Conservation (phyloP, 2,329 filamentous ascomycete species). For the Grosmannia huntii region DNA sequence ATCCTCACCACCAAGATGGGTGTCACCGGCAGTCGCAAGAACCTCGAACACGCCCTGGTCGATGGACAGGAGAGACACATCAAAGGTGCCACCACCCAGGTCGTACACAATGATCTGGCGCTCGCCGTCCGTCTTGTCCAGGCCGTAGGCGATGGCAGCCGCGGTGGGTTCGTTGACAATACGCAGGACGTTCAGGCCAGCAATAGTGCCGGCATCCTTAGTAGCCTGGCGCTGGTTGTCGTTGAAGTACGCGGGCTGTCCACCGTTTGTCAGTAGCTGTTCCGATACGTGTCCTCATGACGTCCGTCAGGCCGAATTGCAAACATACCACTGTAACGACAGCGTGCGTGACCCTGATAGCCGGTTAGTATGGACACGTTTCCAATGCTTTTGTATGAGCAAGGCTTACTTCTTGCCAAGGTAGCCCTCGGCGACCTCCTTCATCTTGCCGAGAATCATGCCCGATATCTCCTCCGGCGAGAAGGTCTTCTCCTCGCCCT, state of each 20-base stretch:
- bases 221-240: constrained; percentile 95
- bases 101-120: constrained; percentile 88
- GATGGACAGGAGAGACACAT: constrained; percentile 86
- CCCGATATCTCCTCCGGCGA: constrained; percentile 49
- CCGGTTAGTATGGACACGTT: neutral
- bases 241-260: constrained; percentile 85
- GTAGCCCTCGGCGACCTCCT: constrained; percentile 57
- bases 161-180: constrained; percentile 96
- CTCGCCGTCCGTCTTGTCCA: constrained; percentile 75
- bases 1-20: constrained; percentile 95
- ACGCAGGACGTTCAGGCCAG: constrained; percentile 87
- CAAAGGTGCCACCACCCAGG: constrained; percentile 87
- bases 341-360: constrained; percentile 54
- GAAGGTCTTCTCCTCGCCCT: constrained; percentile 41
- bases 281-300: neutral
- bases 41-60: constrained; percentile 92
- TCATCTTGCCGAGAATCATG: constrained; percentile 52
- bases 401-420: constrained; percentile 72
- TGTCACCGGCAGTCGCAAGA: constrained; percentile 88
- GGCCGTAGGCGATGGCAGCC: constrained; percentile 86
- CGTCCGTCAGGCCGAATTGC: neutral
- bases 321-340: constrained; percentile 62
- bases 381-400: constrained; percentile 25
- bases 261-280: neutral
- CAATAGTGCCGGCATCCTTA: constrained; percentile 87